Evolutionary conservation across 176 grass and related monocot genomes (phyloP).

Genomic region (Oropetium thomaeum): DNA sequence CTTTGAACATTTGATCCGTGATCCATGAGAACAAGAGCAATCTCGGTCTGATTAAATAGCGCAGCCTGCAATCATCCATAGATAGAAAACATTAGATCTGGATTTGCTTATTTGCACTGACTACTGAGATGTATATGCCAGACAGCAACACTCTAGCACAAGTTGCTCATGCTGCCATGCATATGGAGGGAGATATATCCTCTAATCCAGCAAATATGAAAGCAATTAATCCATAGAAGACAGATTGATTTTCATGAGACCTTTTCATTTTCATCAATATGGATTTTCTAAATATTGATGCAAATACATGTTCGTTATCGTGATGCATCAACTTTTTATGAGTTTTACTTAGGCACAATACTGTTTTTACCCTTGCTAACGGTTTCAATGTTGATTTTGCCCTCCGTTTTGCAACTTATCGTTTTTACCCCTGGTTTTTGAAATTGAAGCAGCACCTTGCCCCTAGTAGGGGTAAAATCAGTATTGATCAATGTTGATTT

Average conservation of each 20-base stretch:
- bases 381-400: neutral
- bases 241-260: neutral
- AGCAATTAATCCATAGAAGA: slow-evolving; percentile 20
- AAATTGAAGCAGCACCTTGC: too few relatives aligned
- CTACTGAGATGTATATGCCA: neutral
- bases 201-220: neutral
- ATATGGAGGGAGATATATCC: neutral
- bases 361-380: neutral
- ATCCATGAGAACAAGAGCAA: slow-evolving; percentile 90
- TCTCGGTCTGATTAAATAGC: slow-evolving; percentile 98
- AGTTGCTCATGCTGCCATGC: slow-evolving; percentile 5
- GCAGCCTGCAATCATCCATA: slow-evolving; percentile 66
- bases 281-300: neutral
- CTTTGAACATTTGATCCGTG: slow-evolving; percentile 77
- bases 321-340: neutral
- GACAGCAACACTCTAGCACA: neutral
- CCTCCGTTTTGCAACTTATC: too few relatives aligned
- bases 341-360: too few relatives aligned
- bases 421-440: too few relatives aligned
- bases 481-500: too few relatives aligned
- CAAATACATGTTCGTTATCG: neutral
- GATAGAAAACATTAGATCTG: slow-evolving; percentile 14
- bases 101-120: neutral
- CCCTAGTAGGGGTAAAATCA: too few relatives aligned
- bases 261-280: neutral